Conservation (phyloP, 2,329 filamentous ascomycete species). For the Endothia cerciana region DNA sequence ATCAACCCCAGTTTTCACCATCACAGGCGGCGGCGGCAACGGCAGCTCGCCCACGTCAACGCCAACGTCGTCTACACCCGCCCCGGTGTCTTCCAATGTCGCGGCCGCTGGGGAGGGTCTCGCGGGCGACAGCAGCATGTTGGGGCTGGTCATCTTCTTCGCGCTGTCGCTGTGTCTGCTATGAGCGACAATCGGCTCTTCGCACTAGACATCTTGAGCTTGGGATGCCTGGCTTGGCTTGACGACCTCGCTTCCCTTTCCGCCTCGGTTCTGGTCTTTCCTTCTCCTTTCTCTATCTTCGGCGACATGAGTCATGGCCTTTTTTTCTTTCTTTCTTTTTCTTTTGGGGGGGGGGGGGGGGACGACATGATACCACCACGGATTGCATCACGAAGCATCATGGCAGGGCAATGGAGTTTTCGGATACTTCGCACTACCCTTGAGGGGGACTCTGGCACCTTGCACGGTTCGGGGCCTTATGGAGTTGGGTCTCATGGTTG, state of each 20-base stretch:
- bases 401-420: conserved; percentile 14
- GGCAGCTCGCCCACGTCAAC: neutral
- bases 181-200: neutral
- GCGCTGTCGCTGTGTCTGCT: conserved; percentile 28
- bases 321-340: conserved; percentile 2
- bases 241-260: neutral
- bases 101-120: conserved; percentile 22
- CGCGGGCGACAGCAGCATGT: conserved; percentile 27
- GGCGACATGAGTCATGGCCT: conserved; percentile 2
- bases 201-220: neutral
- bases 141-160: conserved; percentile 30
- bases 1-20: neutral
- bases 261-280: neutral
- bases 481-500: neutral
- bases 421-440: conserved; percentile 11
- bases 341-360: no score
- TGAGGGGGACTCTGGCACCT: conserved; percentile 8
- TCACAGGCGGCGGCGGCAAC: neutral
- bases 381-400: conserved; percentile 16
- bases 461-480: neutral
- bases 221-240: neutral
- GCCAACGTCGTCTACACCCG: neutral
- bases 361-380: conserved; percentile 20
- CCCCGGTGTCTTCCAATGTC: conserved; percentile 3
- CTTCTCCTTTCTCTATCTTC: neutral